Percentiles rank a stretch among this genome's conserved stretches.
Evolutionary conservation across 345 rosid species (phyloP).

Genomic region (Eucalyptus pumila): DNA sequence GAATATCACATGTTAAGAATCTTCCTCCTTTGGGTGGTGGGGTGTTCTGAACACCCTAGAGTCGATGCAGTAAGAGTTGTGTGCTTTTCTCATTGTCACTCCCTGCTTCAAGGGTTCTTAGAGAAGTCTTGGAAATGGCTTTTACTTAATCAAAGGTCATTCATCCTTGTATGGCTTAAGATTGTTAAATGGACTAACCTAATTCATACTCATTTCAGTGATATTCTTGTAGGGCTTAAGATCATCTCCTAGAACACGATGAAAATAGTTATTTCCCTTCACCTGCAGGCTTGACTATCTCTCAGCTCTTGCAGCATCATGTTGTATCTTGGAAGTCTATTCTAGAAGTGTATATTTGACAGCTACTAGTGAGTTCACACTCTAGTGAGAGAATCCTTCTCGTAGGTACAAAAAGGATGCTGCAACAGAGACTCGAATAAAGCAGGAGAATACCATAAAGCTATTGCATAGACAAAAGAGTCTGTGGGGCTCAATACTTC

Average conservation of each 20-base stretch:
- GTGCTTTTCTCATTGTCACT: background rate
- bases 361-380: background rate
- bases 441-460: background rate
- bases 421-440: background rate
- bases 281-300: background rate
- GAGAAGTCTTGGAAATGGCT: background rate
- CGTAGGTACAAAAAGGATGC: background rate
- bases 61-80: background rate
- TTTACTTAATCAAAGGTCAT: background rate
- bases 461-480: background rate
- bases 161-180: background rate
- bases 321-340: background rate
- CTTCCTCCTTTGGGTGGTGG: background rate
- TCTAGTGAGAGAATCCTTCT: background rate
- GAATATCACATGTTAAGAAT: background rate
- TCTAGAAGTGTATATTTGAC: background rate
- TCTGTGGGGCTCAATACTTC: background rate
- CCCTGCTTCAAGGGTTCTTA: background rate
- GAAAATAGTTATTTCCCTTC: background rate
- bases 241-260: background rate
- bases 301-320: background rate
- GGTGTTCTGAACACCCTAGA: background rate
- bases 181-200: background rate
- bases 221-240: background rate
- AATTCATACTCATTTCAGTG: background rate